Evolutionary conservation across 371 early-diverging fungal genomes (phyloP).

Genomic region (Mucor irregularis): DNA sequence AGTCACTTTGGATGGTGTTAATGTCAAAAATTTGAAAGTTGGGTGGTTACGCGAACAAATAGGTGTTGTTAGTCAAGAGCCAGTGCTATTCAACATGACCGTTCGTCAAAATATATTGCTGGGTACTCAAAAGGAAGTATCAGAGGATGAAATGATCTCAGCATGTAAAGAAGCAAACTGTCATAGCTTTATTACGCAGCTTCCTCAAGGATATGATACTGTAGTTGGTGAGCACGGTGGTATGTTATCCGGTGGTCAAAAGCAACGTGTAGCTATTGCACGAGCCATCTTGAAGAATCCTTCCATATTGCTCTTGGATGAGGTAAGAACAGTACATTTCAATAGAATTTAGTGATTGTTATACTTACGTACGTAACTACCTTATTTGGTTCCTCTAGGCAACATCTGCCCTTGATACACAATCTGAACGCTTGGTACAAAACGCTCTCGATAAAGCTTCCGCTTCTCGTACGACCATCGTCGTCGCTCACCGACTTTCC

Average conservation of each 20-base stretch:
- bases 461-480: conserved; percentile 81
- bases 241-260: conserved; percentile 85
- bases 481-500: conserved; percentile 89
- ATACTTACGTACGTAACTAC: neutral
- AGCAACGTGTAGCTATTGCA: conserved; percentile 79
- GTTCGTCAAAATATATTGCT: conserved; percentile 73
- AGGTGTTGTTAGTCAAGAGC: conserved; percentile 71
- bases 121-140: no score
- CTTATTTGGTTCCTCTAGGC: conserved; percentile 39
- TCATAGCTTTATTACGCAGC: no score
- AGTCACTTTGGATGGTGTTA: no score
- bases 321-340: conserved; percentile 33
- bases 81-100: conserved; percentile 68
- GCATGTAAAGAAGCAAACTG: no score
- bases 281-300: conserved; percentile 73
- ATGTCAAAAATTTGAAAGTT: conserved; percentile 60
- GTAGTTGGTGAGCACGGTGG: conserved; percentile 53
- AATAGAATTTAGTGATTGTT: neutral
- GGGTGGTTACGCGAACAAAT: conserved; percentile 58
- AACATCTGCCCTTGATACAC: conserved; percentile 76
- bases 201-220: conserved; percentile 75
- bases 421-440: conserved; percentile 83
- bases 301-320: conserved; percentile 70
- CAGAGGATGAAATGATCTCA: no score
- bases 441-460: conserved; percentile 77